Base-by-base conservation (phyloP, 169 alveolate genomes). In the Plasmodium adleri region DNA sequence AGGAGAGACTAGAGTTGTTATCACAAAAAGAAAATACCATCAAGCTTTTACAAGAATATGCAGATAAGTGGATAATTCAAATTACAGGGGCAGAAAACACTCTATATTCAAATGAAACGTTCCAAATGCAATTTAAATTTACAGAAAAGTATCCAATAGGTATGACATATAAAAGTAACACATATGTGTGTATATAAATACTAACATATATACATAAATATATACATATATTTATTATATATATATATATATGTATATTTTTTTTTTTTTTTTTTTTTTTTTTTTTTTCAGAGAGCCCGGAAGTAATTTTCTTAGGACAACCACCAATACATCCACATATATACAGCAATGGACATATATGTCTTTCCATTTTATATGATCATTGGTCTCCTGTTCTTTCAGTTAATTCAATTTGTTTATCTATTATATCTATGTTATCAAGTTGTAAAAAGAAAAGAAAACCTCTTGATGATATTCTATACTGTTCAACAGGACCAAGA, bases 271-370 rank as follows among this genome's bases (percentile, higher is more conserved):
- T 32, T 15, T 20, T 20, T 20, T 20, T 20, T 20, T 56, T 56
- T 32, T 74, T 7, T 52, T 97, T 97, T 49, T 92, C 95, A 52
- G 99, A 97, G 74, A 92, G 98, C 72, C 99, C 99, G 15, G 99
- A 97, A 93, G 99, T 92, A 8, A 93, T 95, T 17, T 97, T 97
- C 80, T 92, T 95, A 10, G 98, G 97, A 0, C 93, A 90, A 45
- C 93, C 96, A 43, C 99, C 99, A 20, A 96, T 95, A 12, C 99
- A 97, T 72, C 98, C 97, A n/a, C 99, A 97, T 88, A 96, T 97
- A 47, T 97, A 97, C 94, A 96, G 98, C 71, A 97, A 97, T 92
- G 99, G 99, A 9, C 98, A 94, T 85, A 97, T 97, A 59, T 97
- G 99, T 67, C 72, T 97, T 67, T 95, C 98, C 28, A 96, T 96